A percentile compares a stretch with the other conserved stretches of the same genome.
Evolutionary conservation across 306 rosid species (phyloP).

Genomic region (Pterocarpus santalinus): DNA sequence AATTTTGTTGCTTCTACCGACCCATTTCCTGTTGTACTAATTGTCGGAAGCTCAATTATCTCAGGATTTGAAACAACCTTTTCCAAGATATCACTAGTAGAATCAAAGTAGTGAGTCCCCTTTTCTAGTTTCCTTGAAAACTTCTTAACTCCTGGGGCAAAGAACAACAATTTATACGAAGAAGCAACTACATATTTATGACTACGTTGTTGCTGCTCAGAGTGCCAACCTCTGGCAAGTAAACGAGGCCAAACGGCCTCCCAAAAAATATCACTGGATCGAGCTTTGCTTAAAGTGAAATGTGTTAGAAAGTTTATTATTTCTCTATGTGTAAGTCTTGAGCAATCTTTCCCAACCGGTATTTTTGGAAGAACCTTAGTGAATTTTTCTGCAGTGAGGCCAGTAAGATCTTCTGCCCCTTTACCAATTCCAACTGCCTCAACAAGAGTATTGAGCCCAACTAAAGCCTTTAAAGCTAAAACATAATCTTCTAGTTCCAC

Average conservation of each 20-base stretch:
- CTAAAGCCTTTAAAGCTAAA: constrained; percentile 54
- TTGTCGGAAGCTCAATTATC: constrained; percentile 61
- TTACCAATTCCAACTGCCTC: constrained; percentile 75
- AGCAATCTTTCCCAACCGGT: constrained; percentile 62
- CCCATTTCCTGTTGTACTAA: too few relatives aligned
- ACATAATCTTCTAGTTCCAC: constrained; percentile 63
- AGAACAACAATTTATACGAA: constrained; percentile 54
- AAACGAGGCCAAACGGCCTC: constrained; percentile 87
- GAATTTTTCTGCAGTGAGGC: constrained; percentile 53
- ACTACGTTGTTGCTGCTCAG: constrained; percentile 61
- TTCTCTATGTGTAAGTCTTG: constrained; percentile 55
- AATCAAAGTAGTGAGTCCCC: constrained; percentile 69
- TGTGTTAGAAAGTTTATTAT: constrained; percentile 58
- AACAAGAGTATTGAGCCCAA: constrained; percentile 64
- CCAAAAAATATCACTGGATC: constrained; percentile 71
- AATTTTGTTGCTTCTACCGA: too few relatives aligned
- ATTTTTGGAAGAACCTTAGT: constrained; percentile 24
- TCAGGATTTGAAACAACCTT: constrained; percentile 66
- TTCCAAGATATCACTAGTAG: constrained; percentile 63
- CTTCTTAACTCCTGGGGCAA: constrained; percentile 63
- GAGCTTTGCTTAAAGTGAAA: constrained; percentile 65
- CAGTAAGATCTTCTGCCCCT: constrained; percentile 63
- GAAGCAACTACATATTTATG: constrained; percentile 41
- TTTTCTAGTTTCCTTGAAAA: constrained; percentile 64
- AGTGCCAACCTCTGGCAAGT: constrained; percentile 79